Evolutionary conservation across 805 yeast genomes (phyloP).

Genomic region (Lachancea cidri): DNA sequence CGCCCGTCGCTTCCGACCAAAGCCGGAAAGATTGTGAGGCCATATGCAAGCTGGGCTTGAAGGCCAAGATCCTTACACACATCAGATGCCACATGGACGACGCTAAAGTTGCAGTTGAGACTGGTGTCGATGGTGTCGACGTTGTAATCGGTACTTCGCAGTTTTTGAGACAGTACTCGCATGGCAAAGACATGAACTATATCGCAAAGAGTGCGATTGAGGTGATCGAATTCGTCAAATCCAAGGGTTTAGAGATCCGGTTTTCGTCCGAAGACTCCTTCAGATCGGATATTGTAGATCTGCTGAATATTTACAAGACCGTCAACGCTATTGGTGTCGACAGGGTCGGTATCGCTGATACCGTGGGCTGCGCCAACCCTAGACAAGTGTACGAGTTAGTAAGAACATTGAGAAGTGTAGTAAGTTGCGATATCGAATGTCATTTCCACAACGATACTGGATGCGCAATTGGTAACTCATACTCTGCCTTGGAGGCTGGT

Average conservation of each 20-base stretch:
- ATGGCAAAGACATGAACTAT: slow-evolving; percentile 98
- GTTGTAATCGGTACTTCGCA: slow-evolving; percentile 97
- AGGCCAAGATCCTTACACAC: slow-evolving; percentile 93
- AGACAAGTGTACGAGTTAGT: slow-evolving; percentile 97
- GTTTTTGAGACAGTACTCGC: slow-evolving; percentile 88
- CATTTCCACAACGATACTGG: slow-evolving; percentile 99
- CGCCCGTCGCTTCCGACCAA: slow-evolving; percentile 97
- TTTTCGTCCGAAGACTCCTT: slow-evolving; percentile 96
- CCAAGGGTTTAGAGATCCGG: slow-evolving; percentile 93
- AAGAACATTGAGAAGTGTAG: slow-evolving; percentile 87
- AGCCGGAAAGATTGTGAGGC: slow-evolving; percentile 93
- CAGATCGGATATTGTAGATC: slow-evolving; percentile 93
- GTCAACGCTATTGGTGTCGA: slow-evolving; percentile 97
- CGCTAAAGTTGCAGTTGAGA: slow-evolving; percentile 92
- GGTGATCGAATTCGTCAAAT: slow-evolving; percentile 94
- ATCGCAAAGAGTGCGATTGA: slow-evolving; percentile 94
- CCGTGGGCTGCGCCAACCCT: slow-evolving; percentile 99
- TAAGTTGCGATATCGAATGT: slow-evolving; percentile 94
- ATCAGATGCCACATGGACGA: slow-evolving; percentile 99
- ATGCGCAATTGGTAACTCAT: slow-evolving; percentile 97
- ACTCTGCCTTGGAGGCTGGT: slow-evolving; percentile 96
- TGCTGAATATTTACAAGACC: slow-evolving; percentile 90
- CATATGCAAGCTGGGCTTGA: slow-evolving; percentile 94
- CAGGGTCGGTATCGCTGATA: slow-evolving; percentile 98
- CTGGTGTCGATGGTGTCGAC: slow-evolving; percentile 99